phyloP scores from a whole-genome alignment of 163 green algal genomes.

The Volvox carteri region DNA sequence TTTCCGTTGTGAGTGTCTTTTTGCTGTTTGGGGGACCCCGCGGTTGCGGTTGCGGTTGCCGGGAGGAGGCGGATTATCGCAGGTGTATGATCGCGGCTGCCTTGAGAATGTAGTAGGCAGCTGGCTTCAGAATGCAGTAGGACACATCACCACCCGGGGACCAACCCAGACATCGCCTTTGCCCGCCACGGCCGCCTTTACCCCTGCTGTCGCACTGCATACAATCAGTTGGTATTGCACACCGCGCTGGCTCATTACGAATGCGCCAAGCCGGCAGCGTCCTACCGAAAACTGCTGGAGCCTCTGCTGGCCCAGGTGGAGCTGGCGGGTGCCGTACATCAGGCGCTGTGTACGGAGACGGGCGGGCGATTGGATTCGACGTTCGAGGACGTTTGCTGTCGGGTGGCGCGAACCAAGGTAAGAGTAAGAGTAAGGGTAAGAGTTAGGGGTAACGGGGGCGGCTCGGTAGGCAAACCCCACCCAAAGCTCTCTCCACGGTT shows the following conservation, averaged over 20 bases:
- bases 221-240: conserved; percentile 61
- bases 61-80: too few relatives aligned
- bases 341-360: not conserved
- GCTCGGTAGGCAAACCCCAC: too few relatives aligned
- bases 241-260: conserved; percentile 73
- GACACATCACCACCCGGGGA: not conserved
- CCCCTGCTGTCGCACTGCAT: not conserved
- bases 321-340: conserved; percentile 31
- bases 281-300: conserved; percentile 81
- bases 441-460: too few relatives aligned
- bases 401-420: conserved; percentile 34
- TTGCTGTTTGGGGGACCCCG: not conserved
- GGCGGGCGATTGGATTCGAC: not conserved
- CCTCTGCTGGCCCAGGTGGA: conserved; percentile 63
- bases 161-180: not conserved
- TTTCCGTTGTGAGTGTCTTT: not conserved
- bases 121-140: not conserved
- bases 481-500: too few relatives aligned
- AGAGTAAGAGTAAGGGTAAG: not conserved
- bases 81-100: not conserved
- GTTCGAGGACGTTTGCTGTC: conserved; percentile 23
- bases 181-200: not conserved
- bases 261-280: conserved; percentile 64
- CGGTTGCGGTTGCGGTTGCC: not conserved
- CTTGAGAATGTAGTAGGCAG: not conserved